Percentiles rank a stretch among this genome's conserved stretches.
Evolutionary conservation across 257 asterid species (phyloP).

Genomic region (Striga asiatica): DNA sequence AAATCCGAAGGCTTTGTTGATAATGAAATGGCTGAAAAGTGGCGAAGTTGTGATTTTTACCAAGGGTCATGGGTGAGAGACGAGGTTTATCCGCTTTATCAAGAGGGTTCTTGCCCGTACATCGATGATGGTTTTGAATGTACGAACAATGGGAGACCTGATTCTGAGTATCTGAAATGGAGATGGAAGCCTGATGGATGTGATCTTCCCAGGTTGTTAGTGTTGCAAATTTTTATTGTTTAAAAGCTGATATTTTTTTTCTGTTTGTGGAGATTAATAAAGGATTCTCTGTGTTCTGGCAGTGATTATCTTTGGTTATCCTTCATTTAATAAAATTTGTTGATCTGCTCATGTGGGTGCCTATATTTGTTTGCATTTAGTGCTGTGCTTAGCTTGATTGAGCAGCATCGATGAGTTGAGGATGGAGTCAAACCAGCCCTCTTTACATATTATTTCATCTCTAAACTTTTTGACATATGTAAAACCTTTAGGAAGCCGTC

Average conservation of each 20-base stretch:
- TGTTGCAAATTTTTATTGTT: background rate
- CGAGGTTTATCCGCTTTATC: constrained; percentile 62
- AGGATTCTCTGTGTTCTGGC: background rate
- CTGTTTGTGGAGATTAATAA: background rate
- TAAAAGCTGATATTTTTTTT: background rate
- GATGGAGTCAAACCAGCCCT: background rate
- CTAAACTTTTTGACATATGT: too few relatives aligned
- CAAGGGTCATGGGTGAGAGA: constrained; percentile 81
- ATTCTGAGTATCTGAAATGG: constrained; percentile 66
- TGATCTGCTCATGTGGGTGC: background rate
- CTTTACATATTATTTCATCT: too few relatives aligned
- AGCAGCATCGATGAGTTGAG: background rate
- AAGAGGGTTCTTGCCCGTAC: constrained; percentile 71
- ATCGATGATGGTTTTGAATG: constrained; percentile 90
- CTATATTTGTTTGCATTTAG: constrained; percentile 1
- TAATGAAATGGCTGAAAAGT: constrained; percentile 16
- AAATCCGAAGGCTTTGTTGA: constrained; percentile 10
- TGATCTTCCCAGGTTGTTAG: constrained; percentile 70
- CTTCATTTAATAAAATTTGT: background rate
- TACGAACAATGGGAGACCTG: constrained; percentile 81
- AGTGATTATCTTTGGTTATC: constrained; percentile 7
- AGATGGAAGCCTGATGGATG: constrained; percentile 89
- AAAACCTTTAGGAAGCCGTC: too few relatives aligned
- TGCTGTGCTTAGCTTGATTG: constrained; percentile 8
- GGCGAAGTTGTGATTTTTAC: constrained; percentile 51